Evolutionary conservation across 139 green algal species (phyloP), one percentile per base, ranked within the genome.

Genomic region (Spirogloea muscicola): DNA sequence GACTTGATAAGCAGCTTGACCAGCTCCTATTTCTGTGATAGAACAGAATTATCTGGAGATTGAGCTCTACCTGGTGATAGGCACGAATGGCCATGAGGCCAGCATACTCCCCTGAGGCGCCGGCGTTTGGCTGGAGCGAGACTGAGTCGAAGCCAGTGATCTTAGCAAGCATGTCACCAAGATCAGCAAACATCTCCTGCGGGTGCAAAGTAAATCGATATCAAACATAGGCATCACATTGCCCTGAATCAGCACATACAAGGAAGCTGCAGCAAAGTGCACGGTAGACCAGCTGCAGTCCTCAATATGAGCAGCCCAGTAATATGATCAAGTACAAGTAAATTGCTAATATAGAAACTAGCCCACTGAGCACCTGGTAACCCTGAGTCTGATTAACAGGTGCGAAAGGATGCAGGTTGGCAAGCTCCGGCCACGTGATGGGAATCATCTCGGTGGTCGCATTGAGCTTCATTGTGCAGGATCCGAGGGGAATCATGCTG

Each of bases 391-490:
- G 90, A 73, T 97, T 87, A 21, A 87, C 31, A 0, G 94, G 94
- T 21, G 80, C 89, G 83, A 94, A 99, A 68, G 95, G 95, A 84
- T 99, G 95, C 51, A 99, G 83, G 84, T 92, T 92, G 36, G 91
- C 91, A 37, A 98, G 88, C 88, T 98, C 93, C 31, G 88, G 88
- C 95, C 94, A 98, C 2, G 94, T 97, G 84, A 99, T 90, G 44
- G 95, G 93, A 39, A 97, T 93, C 95, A 99, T 99, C 89, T 98
- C 94, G 41, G 71, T 86, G 7, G 94, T 96, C 44, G 94, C 90
- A 79, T 99, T 99, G 31, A 99, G 91, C 92, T 99, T 99, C 95
- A 99, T 99, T 60, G 95, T 99, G 87, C 95, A 99, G 7, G 85
- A 94, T 70, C 95, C 95, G 64, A 99, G 86, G 10, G 95, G 48